Evolutionary conservation across 805 yeast genomes (phyloP).

Genomic region (Nakazawaea sp.): DNA sequence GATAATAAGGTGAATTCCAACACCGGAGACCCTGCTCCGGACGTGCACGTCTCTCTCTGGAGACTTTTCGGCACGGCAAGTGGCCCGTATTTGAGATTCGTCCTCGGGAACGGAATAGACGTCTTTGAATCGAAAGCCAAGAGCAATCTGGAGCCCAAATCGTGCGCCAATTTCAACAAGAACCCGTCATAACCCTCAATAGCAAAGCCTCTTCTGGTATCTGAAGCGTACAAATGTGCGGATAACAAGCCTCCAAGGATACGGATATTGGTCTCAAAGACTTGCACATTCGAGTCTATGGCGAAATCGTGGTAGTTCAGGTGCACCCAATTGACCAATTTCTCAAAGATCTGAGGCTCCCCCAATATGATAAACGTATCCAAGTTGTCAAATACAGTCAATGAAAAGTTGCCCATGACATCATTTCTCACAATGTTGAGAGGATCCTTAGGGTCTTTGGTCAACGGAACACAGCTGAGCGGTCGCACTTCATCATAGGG

Average conservation of each 20-base stretch:
- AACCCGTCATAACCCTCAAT: conserved; percentile 58
- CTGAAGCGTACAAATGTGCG: conserved; percentile 65
- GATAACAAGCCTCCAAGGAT: conserved; percentile 77
- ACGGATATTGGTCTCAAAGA: conserved; percentile 81
- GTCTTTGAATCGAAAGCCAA: conserved; percentile 61
- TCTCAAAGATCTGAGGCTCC: conserved; percentile 48
- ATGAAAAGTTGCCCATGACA: conserved; percentile 76
- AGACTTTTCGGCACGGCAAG: conserved; percentile 32
- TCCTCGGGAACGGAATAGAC: conserved; percentile 74
- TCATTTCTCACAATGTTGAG: conserved; percentile 64
- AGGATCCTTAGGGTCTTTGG: conserved; percentile 50
- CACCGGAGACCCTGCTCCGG: conserved; percentile 82
- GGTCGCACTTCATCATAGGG: conserved; percentile 85
- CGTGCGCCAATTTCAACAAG: conserved; percentile 63
- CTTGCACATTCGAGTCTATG: conserved; percentile 70
- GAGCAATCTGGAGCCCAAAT: conserved; percentile 64
- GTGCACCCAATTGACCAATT: conserved; percentile 34
- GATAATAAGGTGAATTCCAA: conserved; percentile 77
- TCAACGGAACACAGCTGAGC: conserved; percentile 58
- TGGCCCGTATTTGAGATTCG: conserved; percentile 56
- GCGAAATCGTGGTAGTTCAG: conserved; percentile 38
- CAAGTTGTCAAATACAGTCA: conserved; percentile 71
- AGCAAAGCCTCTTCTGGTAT: conserved; percentile 34
- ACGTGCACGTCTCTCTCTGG: conserved; percentile 68
- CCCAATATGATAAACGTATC: conserved; percentile 74